Evolutionary conservation across 2,329 filamentous ascomycete genomes (phyloP), one percentile per base, ranked within the genome.

Genomic region (Colletotrichum zoysiae): DNA sequence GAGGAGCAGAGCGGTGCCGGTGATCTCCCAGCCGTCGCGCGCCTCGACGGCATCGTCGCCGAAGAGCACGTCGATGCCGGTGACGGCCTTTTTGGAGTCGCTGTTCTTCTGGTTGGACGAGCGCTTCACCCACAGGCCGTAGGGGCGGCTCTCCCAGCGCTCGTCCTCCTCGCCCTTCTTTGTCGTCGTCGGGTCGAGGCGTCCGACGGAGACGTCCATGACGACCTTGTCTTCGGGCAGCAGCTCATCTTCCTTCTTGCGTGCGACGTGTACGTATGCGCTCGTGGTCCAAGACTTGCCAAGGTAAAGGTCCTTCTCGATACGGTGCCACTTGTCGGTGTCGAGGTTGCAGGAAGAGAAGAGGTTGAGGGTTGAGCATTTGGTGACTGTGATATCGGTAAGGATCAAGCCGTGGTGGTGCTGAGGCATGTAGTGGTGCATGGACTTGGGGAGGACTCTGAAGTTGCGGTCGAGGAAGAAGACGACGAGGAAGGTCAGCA

Each of bases 31-130:
- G 40, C 93, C 93, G 2, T 91, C 89, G 69, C 96, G 90, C 6
- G 94, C 95, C 79, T 99, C 96, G 42, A 95, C 93, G 12, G 95
- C 95, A 79, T 98, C 95, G 26, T 95, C 90, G 26, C 95, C 95
- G 78, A 97, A 98, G 8, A 98, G 86, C 6, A 97, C 90, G 78
- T 98, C 95, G 7, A 97, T 86, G 5, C 91, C 92, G 0, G 94
- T 97, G 61, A 98, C 87, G 20, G 91, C 92, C 50, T 88, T 87
- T 70, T 90, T 89, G 5, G 91, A 92, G 78, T 97, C 94, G 79
- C 91, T 93, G 57, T 92, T 91, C 77, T 93, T 90, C 74, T 89
- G 88, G 78, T 91, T 93, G 40, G 88, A 86, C 20, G 92, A 92
- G 70, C 93, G 87, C 81, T 93, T 91, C 74, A 98, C 85, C 95